Base-by-base conservation (phyloP, 768 basidiomycete species). In the Tylopilus sp. region DNA sequence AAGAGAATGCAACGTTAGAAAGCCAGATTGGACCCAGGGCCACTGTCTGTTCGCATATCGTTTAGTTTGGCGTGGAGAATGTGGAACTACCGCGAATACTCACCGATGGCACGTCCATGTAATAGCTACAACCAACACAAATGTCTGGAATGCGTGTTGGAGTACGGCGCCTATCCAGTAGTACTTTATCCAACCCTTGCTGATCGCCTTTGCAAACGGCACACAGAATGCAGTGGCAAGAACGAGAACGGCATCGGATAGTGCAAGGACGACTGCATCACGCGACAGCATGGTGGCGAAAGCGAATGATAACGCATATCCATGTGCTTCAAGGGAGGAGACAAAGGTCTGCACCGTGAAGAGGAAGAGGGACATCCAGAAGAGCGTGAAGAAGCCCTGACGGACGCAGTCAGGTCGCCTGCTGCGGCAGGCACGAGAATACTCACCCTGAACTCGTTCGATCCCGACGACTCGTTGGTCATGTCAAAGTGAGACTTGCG, bases 11-110 rank as follows among this genome's bases (percentile, higher is more conserved):
- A 93, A 70, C 1, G 89, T 95, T 45, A 94, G 74, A 69, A 89
- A 95, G 7, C 92, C 93, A 6, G 89, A 90, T 66, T 98, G 95
- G 6, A 98, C 95, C 95, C 95, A 98, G 31, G 92, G 93, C 95
- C 95, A 98, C 62, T 93, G 80, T 46, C 93, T 89, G 54, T n/a
- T 38, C 9, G 38, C 30, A 38, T 24, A 8, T 19, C 38, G 38
- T 33, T 45, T 19, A 37, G 30, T n/a, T 22, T 16, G 6, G 42
- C 30, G 13, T 13, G 7, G 6, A 6, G 38, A 29, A 45, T 40
- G 41, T 14, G n/a, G n/a, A n/a, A n/a, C n/a, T n/a, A n/a, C n/a
- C n/a, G n/a, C n/a, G n/a, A n/a, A 28, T 43, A 59, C 76, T 51
- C 55, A 84, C 89, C 88, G 73, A 59, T 95, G 85, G 66, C 91